phyloP scores from a whole-genome alignment of 2,329 filamentous ascomycete species.

The Huntiella decipiens region DNA sequence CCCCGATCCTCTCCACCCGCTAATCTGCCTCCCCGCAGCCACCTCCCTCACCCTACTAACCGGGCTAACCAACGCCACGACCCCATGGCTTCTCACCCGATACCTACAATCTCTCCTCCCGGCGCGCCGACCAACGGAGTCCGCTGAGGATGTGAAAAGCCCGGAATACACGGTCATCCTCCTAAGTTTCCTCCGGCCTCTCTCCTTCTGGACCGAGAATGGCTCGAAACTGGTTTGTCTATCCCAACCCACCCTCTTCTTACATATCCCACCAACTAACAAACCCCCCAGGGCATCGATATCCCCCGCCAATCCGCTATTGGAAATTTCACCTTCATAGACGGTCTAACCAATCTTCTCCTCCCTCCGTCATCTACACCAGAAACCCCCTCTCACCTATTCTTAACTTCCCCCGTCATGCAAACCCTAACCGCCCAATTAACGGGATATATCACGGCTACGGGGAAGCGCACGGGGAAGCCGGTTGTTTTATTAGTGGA shows the following conservation, averaged over 20 bases:
- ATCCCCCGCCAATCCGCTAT: conserved; percentile 38
- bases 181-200: conserved; percentile 66
- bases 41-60: conserved; percentile 48
- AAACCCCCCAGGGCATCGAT: conserved; percentile 43
- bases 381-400: not conserved
- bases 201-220: conserved; percentile 59
- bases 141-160: conserved; percentile 11
- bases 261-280: not conserved
- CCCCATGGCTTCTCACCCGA: conserved; percentile 46
- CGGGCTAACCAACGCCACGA: conserved; percentile 42
- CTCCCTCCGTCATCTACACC: conserved; percentile 4
- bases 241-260: not conserved
- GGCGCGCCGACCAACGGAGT: conserved; percentile 14
- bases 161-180: conserved; percentile 43
- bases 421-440: no score
- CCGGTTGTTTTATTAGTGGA: conserved; percentile 45
- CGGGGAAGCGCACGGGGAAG: conserved; percentile 15
- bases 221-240: conserved; percentile 40
- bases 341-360: conserved; percentile 49
- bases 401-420: no score
- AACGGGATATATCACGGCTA: conserved; percentile 16
- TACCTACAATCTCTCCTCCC: conserved; percentile 28
- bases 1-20: conserved; percentile 45
- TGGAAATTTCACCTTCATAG: conserved; percentile 51
- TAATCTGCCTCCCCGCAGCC: conserved; percentile 37